A percentile compares a stretch with the other conserved stretches of the same genome.
These are phyloP conservation scores for Jimgerdemannia lactiflua DNA, from an alignment of 192 early-diverging fungal genomes.

Conservation along the genomic window DNA sequence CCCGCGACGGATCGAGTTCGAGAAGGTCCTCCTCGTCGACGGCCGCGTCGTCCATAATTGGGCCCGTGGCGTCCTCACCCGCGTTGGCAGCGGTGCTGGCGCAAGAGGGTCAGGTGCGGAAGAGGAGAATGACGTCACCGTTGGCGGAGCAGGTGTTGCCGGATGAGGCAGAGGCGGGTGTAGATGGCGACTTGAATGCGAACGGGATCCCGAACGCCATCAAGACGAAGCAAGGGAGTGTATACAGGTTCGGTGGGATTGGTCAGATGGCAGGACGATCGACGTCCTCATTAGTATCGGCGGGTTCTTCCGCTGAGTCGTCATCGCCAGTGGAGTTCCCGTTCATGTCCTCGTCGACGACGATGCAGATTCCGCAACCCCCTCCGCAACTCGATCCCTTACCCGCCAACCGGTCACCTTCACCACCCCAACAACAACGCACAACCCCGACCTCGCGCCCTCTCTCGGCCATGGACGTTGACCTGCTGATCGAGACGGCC, in stretches of 20 bases:
- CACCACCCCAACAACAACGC: not conserved
- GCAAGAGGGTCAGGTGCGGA: not conserved
- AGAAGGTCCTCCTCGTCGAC: not conserved
- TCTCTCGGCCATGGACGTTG: slow-evolving; percentile 21
- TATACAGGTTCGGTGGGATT: not conserved
- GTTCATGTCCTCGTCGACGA: no score
- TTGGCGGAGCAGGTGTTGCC: not conserved
- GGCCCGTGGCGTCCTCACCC: not conserved
- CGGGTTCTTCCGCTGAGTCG: not conserved
- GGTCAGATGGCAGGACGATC: not conserved
- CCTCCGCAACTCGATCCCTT: no score
- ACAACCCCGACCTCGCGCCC: not conserved
- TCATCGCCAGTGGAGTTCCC: not conserved
- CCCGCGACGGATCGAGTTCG: not conserved
- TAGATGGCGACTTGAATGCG: not conserved
- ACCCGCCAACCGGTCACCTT: no score
- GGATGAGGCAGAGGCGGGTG: not conserved
- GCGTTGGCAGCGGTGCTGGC: not conserved
- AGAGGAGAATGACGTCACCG: not conserved
- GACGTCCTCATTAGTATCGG: not conserved
- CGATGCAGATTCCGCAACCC: no score
- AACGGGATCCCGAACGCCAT: not conserved
- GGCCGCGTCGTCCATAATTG: not conserved
- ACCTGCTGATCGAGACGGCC: slow-evolving; percentile 32
- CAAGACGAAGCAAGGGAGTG: not conserved